A percentile compares a stretch with the other conserved stretches of the same genome.
These are phyloP conservation scores for Globisporangium canariense DNA, from an alignment of 352 stramenopile genomes.

Conservation along the genomic window DNA sequence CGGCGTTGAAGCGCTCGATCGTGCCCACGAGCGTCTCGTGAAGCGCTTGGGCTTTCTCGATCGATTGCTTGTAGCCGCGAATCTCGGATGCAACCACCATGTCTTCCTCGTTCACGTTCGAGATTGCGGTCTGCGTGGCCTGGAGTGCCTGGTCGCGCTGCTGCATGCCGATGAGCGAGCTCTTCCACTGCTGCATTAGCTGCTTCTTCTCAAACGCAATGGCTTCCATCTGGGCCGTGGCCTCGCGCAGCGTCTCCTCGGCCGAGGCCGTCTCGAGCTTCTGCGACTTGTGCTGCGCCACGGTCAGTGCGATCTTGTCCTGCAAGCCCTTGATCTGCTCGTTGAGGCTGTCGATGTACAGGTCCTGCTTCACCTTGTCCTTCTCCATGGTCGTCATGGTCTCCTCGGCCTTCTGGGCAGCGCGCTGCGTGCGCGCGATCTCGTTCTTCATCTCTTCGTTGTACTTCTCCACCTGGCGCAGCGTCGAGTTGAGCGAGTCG, in stretches of 20 bases:
- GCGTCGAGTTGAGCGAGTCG: conserved; percentile 78
- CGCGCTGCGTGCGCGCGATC: conserved; percentile 89
- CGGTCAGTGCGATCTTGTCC: conserved; percentile 80
- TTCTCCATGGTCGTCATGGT: conserved; percentile 92
- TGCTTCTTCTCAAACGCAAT: conserved; percentile 95
- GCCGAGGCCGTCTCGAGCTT: conserved; percentile 83
- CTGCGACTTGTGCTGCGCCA: conserved; percentile 83
- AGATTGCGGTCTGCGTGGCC: conserved; percentile 85
- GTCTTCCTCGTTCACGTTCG: conserved; percentile 76
- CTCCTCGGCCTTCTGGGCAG: conserved; percentile 93
- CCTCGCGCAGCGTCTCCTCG: conserved; percentile 86
- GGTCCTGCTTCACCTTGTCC: conserved; percentile 91
- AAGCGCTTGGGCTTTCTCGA: conserved; percentile 71
- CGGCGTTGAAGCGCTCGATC: conserved; percentile 82
- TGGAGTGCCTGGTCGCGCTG: conserved; percentile 91
- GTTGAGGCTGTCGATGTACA: conserved; percentile 93
- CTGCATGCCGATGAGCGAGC: conserved; percentile 88
- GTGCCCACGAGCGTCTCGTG: conserved; percentile 85
- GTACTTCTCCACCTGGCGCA: conserved; percentile 91
- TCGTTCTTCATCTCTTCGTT: conserved; percentile 95
- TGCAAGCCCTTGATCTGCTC: conserved; percentile 88
- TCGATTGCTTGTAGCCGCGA: conserved; percentile 83
- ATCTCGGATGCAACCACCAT: conserved; percentile 83
- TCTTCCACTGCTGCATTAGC: conserved; percentile 94
- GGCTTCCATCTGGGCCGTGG: conserved; percentile 87